phyloP scores from a whole-genome alignment of 257 asterid genomes.

The Thymus quinquecostatus region DNA sequence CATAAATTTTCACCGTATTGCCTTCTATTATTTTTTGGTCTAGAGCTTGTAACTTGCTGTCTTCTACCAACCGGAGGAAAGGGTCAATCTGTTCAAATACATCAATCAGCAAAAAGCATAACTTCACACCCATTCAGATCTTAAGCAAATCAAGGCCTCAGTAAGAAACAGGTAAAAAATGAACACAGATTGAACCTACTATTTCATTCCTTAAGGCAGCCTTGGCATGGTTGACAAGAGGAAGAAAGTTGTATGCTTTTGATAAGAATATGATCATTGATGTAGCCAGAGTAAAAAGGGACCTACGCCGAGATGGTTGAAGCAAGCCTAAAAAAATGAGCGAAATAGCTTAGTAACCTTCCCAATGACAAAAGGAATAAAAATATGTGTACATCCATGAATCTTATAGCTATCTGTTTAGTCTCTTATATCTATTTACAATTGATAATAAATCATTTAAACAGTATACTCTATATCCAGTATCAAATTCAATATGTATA shows the following conservation, averaged over 20 bases:
- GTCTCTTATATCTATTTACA: constrained; percentile 11
- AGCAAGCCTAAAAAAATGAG: constrained; percentile 52
- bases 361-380: neutral
- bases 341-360: constrained; percentile 27
- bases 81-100: constrained; percentile 67
- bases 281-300: constrained; percentile 73
- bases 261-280: constrained; percentile 74
- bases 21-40: constrained; percentile 42
- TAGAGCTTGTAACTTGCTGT: constrained; percentile 62
- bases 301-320: constrained; percentile 73
- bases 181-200: constrained; percentile 46
- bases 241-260: constrained; percentile 58
- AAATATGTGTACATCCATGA: neutral
- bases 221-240: constrained; percentile 62
- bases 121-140: constrained; percentile 23
- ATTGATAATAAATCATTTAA: neutral
- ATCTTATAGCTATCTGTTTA: constrained; percentile 7
- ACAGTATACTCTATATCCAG: neutral
- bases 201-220: constrained; percentile 57
- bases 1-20: constrained; percentile 46
- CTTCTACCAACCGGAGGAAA: constrained; percentile 70
- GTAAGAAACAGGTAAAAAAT: constrained; percentile 18
- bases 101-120: constrained; percentile 25
- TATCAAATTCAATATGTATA: constrained; percentile 2
- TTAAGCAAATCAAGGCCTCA: constrained; percentile 31